Conservation (phyloP, 2,329 filamentous ascomycete genomes). For the Zarea fungicola region DNA sequence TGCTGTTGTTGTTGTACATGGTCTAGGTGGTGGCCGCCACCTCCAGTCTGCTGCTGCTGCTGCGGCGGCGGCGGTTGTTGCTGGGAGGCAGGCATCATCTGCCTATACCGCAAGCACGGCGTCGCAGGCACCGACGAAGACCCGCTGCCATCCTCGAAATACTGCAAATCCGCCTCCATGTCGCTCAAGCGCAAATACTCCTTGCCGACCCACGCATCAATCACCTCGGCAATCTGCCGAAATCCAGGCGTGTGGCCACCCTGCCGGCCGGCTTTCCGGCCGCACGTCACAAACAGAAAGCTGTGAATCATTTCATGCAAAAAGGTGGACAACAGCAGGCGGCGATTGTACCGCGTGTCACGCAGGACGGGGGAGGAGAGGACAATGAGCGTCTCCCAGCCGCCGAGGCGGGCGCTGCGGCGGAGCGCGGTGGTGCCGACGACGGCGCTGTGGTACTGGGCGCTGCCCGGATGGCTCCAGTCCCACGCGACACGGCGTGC, state of each 20-base stretch:
- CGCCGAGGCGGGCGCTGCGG: slow-evolving; percentile 42
- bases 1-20: not conserved
- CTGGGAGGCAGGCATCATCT: too few relatives aligned
- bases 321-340: slow-evolving; percentile 59
- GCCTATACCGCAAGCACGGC: slow-evolving; percentile 5
- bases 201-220: slow-evolving; percentile 56
- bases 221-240: slow-evolving; percentile 50
- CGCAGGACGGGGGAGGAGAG: slow-evolving; percentile 55
- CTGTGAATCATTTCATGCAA: slow-evolving; percentile 64
- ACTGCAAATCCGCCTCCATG: slow-evolving; percentile 56
- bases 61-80: too few relatives aligned
- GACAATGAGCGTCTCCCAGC: slow-evolving; percentile 59
- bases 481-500: slow-evolving; percentile 56
- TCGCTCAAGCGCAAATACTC: slow-evolving; percentile 51
- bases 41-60: too few relatives aligned
- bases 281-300: slow-evolving; percentile 59
- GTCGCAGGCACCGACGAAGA: slow-evolving; percentile 7
- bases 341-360: slow-evolving; percentile 50
- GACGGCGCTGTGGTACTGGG: slow-evolving; percentile 48
- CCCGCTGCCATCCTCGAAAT: slow-evolving; percentile 36
- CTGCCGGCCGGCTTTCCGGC: slow-evolving; percentile 48
- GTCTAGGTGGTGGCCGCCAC: too few relatives aligned
- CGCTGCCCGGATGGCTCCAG: slow-evolving; percentile 49
- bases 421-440: slow-evolving; percentile 60
- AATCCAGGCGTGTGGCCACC: slow-evolving; percentile 60